Base-by-base conservation (phyloP, 345 rosid genomes). In the Geranium brycei region DNA sequence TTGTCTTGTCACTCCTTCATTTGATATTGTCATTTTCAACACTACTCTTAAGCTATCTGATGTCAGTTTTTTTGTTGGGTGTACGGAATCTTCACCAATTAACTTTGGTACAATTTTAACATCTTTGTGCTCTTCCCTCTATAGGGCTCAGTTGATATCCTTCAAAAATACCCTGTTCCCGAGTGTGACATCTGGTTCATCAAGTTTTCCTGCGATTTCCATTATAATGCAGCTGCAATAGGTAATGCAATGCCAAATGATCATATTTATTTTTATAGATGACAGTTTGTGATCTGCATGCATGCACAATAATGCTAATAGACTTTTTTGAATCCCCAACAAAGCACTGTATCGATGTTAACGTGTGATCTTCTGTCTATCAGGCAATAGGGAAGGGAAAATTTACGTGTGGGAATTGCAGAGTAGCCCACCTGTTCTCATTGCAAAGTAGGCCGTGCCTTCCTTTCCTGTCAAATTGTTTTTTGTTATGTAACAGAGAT, bases 311-410 rank as follows among this genome's bases (percentile, higher is more conserved):
- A 13, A 3, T 58, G 19, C 28, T 58, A 7, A 2, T 58, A 23
- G 28, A 23, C 1, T 23, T 23, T 23, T 23, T 23, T 58, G n/a
- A 3, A 4, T 28, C 28, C 18, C 13, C 60, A 58, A 5, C 60
- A 58, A 58, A 58, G 28, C 2, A 23, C 28, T 23, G 28, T 23
- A 23, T 23, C 28, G 28, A 23, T 47, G 53, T 47, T 47, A 47
- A 47, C 53, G 14, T 47, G 53, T 17, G 19, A 57, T 4, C 12
- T 47, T 47, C 17, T 40, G 58, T 68, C 63, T 73, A 60, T 62
- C 85, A 93, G 99, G 99, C 60, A 93, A 90, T 78, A 79, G 95
- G 61, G 96, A 93, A 72, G 97, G 99, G 74, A 90, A 93, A 78
- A 86, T 93, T 28, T 93, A 63, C 68, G 95, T 93, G 4, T 93